Conservation (phyloP, 176 grass and related monocot genomes). For the Panicum miliaceum region DNA sequence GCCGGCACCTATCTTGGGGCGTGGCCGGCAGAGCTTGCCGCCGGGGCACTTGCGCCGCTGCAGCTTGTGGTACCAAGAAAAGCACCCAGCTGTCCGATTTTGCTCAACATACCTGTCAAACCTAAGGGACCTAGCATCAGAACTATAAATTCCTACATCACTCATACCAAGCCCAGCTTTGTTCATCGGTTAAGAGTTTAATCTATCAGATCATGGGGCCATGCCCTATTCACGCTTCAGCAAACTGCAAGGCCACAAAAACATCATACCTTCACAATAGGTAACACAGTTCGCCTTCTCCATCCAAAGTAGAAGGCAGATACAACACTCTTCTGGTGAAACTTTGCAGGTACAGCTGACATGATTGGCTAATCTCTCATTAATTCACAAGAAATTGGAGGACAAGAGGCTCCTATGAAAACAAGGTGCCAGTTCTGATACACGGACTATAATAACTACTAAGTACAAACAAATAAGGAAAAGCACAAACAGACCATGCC, state of each 20-base stretch:
- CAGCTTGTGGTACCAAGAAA: neutral
- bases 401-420: slow-evolving; percentile 26
- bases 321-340: neutral
- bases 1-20: neutral
- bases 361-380: neutral
- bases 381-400: slow-evolving; percentile 17
- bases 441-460: slow-evolving; percentile 26
- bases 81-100: neutral
- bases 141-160: neutral
- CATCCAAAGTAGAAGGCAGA: neutral
- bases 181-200: neutral
- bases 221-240: neutral
- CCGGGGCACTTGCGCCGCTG: too few relatives aligned
- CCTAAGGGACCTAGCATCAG: neutral
- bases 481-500: neutral
- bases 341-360: neutral
- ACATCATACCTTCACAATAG: neutral
- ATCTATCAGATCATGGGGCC: neutral
- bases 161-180: neutral
- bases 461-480: slow-evolving; percentile 18
- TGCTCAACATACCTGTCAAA: neutral
- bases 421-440: slow-evolving; percentile 13
- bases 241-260: neutral
- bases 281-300: neutral
- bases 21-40: neutral